A percentile compares a stretch with the other conserved stretches of the same genome.
Conservation (phyloP, 1,139 yeast species). For the Hansenula lynferdii region DNA sequence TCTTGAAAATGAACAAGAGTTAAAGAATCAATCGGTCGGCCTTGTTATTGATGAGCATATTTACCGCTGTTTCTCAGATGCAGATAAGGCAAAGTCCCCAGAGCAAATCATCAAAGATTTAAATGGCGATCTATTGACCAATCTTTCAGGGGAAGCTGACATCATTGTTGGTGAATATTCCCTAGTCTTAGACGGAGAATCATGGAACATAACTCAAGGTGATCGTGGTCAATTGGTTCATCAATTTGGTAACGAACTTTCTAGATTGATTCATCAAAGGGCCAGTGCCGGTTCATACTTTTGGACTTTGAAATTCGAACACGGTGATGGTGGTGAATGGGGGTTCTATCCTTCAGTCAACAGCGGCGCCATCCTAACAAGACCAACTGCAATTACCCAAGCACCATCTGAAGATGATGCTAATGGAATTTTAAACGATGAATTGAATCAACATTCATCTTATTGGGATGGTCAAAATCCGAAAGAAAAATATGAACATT, state of each 20-base stretch:
- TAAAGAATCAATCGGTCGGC: constrained; percentile 39
- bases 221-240: constrained; percentile 43
- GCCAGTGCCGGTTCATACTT: constrained; percentile 72
- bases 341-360: constrained; percentile 78
- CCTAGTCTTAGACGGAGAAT: constrained; percentile 71
- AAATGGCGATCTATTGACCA: constrained; percentile 45
- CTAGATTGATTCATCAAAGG: constrained; percentile 39
- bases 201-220: constrained; percentile 55
- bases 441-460: constrained; percentile 42
- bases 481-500: constrained; percentile 68
- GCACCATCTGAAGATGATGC: constrained; percentile 39
- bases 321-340: constrained; percentile 97
- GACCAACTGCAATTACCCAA: constrained; percentile 17
- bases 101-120: constrained; percentile 58
- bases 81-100: constrained; percentile 64
- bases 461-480: constrained; percentile 68
- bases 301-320: constrained; percentile 87
- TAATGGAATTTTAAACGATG: constrained; percentile 35
- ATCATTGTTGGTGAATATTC: constrained; percentile 86
- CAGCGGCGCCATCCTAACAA: constrained; percentile 50
- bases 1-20: constrained; percentile 34
- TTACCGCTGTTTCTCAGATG: constrained; percentile 79
- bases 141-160: constrained; percentile 54
- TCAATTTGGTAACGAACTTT: constrained; percentile 42
- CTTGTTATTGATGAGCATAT: constrained; percentile 80